Percentiles rank a stretch among this genome's conserved stretches.
Evolutionary conservation across 768 basidiomycete species (phyloP).

Genomic region (Phanerochaete sordida): DNA sequence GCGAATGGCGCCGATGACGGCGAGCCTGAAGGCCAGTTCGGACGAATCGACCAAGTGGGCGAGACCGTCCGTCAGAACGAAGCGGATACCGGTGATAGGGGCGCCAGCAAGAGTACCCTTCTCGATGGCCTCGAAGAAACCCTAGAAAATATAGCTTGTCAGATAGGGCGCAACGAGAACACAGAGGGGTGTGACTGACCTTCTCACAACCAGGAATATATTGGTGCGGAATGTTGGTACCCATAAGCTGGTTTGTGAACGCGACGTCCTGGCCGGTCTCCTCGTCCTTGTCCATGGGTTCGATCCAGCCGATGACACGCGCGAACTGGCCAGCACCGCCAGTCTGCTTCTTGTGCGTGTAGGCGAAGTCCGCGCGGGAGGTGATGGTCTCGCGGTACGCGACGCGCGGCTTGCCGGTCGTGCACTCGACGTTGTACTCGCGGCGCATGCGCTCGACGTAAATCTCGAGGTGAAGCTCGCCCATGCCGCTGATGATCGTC

Average conservation of each 20-base stretch:
- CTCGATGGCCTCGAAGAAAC: constrained; percentile 91
- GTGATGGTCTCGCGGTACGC: constrained; percentile 96
- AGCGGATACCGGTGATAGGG: constrained; percentile 77
- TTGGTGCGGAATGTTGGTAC: constrained; percentile 85
- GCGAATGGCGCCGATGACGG: constrained; percentile 88
- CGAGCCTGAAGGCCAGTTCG: constrained; percentile 91
- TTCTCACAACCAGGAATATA: constrained; percentile 96
- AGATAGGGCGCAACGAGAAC: too few relatives aligned
- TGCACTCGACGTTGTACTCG: constrained; percentile 92
- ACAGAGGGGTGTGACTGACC: too few relatives aligned
- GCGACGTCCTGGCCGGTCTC: constrained; percentile 80
- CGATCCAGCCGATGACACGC: constrained; percentile 85
- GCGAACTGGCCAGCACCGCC: constrained; percentile 98
- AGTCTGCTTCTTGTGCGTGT: constrained; percentile 97
- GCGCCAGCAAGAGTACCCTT: constrained; percentile 90
- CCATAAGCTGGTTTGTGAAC: constrained; percentile 88
- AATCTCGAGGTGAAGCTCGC: constrained; percentile 96
- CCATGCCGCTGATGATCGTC: constrained; percentile 99
- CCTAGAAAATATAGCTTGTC: constrained; percentile 53
- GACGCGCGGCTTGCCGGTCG: constrained; percentile 93
- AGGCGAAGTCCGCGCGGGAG: constrained; percentile 75
- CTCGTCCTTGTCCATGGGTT: constrained; percentile 60
- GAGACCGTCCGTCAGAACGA: constrained; percentile 88
- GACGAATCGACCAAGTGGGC: constrained; percentile 95
- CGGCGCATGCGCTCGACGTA: constrained; percentile 99